phyloP scores from a whole-genome alignment of 805 yeast species.

The Aciculoconidium aculeatum region DNA sequence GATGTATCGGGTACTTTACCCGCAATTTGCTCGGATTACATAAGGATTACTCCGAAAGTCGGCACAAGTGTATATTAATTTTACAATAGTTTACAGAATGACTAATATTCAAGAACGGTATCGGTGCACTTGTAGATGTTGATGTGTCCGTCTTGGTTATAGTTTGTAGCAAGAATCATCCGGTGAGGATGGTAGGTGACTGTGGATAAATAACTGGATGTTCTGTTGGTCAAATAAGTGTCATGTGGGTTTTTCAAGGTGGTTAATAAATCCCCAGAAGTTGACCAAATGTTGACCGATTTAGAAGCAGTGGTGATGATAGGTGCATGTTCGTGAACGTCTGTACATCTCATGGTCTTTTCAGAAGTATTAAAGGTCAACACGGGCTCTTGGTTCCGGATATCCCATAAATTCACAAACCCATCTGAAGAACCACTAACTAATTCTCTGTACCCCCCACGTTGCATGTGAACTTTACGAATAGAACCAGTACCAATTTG shows the following conservation, averaged over 20 bases:
- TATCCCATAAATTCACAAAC: conserved; percentile 83
- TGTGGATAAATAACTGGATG: conserved; percentile 53
- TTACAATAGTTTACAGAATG: too few relatives aligned
- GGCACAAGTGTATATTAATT: too few relatives aligned
- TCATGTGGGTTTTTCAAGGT: conserved; percentile 49
- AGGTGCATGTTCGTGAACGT: conserved; percentile 96
- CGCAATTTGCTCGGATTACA: too few relatives aligned
- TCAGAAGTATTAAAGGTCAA: conserved; percentile 48
- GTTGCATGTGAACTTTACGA: conserved; percentile 83
- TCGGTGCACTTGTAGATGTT: conserved; percentile 47
- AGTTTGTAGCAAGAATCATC: conserved; percentile 86
- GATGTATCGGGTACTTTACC: too few relatives aligned
- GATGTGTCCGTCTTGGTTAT: conserved; percentile 69
- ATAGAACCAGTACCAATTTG: conserved; percentile 46
- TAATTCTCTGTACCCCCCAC: conserved; percentile 92
- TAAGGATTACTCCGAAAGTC: too few relatives aligned
- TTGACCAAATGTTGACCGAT: conserved; percentile 75
- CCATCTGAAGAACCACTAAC: conserved; percentile 84
- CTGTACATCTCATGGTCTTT: conserved; percentile 56
- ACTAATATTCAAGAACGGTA: conserved; percentile 28
- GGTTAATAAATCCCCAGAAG: conserved; percentile 69
- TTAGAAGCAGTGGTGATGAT: conserved; percentile 84
- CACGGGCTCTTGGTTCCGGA: conserved; percentile 69
- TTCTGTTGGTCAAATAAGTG: conserved; percentile 39
- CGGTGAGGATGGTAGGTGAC: conserved; percentile 87